Evolutionary conservation across 352 stramenopile species (phyloP), one percentile per base, ranked within the genome.

Genomic region (Phytophthora pini): DNA sequence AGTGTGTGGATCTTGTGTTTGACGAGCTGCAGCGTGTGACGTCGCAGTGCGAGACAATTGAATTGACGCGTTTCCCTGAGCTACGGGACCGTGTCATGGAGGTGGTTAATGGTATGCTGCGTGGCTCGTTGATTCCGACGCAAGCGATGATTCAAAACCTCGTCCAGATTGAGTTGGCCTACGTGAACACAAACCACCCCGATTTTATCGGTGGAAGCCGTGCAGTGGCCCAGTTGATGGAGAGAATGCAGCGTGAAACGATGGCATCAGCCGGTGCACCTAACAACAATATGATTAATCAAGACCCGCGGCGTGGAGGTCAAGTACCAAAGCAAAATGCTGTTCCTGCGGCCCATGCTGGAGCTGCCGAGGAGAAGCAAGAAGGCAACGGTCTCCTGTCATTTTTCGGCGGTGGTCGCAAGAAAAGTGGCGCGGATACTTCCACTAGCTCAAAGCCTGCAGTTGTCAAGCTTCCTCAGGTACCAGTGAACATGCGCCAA

Each of bases 171-270:
- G 98, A 99, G 82, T 75, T 99, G 58, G 96, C 97, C 7, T 99
- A 99, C 77, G 97, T 99, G 65, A 99, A 99, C 84, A 99, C 97
- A 20, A 98, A 98, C 72, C 98, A 99, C 81, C 98, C 98, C 7
- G 98, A 99, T 70, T 99, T 99, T 56, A 99, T 99, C 58, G 97
- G 97, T 49, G 97, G 97, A 39, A 98, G 92, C 61, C 81, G 89
- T 11, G 97, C 97, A 27, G 97, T 99, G 20, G 93, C 95, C 13
- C 84, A 97, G 60, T 70, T 99, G 22, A 99, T 98, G 93, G 90
- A 98, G 67, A 97, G 96, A 66, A 90, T 97, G 60, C 87, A 98
- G 79, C 76, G 97, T 71, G 81, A 95, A 55, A 90, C 79, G 31
- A 77, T 88, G 70, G 76, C 70, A n/a, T 72, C 71, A 3, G 61